Evolutionary conservation across 495 filamentous ascomycete genomes (phyloP), one percentile per base, ranked within the genome.

Genomic region (Clavariopsis aquatica): DNA sequence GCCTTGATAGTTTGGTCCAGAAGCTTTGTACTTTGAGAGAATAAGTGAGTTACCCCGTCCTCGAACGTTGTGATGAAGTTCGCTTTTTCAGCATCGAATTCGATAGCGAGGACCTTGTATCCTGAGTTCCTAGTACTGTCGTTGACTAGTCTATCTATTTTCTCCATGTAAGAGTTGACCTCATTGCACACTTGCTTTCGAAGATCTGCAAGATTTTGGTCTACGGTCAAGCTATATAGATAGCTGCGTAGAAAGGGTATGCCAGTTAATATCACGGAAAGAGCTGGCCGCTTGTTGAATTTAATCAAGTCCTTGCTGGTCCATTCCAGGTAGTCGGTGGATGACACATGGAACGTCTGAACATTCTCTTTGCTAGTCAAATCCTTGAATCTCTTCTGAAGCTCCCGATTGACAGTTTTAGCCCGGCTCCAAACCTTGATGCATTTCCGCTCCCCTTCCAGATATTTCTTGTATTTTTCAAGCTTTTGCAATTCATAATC

Each of bases 271-370:
- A 34, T 15, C 8, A 45, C 43, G 10, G 43, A 34, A 2, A 60
- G 46, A 1, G 9, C 43, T 5, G 57, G 43, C 43, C 52, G 57
- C 17, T 27, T 23, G 23, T 7, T 9, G 24, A 51, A 60, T 2
- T 8, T 5, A 22, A 60, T 51, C 20, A 34, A 51, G 8, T 28
- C 23, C 17, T 26, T 5, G 3, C 13, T 38, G 2, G 52, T 49
- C 57, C 57, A 60, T 27, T 23, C 27, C 41, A 58, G 12, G 26
- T 60, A 60, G 2, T 31, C 47, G 23, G 24, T 23, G 7, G 57
- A 17, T 34, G 57, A 60, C 17, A 60, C 17, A 52, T 60, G 57
- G 31, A 51, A 60, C 4, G 6, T 13, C 22, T 29, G 2, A 20
- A 52, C 8, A 9, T 7, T 4, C 2, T 52, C 57, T 6, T 49